A percentile compares a stretch with the other conserved stretches of the same genome.
Evolutionary conservation across 2,329 filamentous ascomycete species (phyloP).

Genomic region (Pseudovirgaria hyperparasitica): DNA sequence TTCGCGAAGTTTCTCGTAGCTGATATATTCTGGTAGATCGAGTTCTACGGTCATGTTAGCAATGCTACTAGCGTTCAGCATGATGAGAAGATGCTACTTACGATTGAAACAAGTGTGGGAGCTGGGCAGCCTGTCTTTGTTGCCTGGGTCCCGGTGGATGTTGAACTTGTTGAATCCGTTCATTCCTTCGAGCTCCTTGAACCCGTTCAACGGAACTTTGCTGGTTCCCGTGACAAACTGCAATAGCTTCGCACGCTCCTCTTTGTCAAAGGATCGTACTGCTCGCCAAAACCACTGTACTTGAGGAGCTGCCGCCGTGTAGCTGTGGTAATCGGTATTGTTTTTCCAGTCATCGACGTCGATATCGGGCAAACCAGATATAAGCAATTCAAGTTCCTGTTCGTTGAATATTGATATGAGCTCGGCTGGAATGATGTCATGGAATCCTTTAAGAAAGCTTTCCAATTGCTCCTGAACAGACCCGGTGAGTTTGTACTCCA

Average conservation of each 20-base stretch:
- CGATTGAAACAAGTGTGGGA: conserved; percentile 99
- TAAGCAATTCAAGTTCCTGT: conserved; percentile 90
- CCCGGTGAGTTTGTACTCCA: conserved; percentile 82
- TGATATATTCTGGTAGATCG: conserved; percentile 95
- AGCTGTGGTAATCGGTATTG: conserved; percentile 98
- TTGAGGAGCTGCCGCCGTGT: conserved; percentile 83
- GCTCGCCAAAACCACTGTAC: conserved; percentile 99
- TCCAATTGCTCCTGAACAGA: conserved; percentile 93
- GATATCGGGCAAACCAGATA: conserved; percentile 93
- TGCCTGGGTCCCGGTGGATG: conserved; percentile 94
- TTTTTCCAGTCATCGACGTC: conserved; percentile 99
- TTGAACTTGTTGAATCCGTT: conserved; percentile 97
- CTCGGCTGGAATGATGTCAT: conserved; percentile 92
- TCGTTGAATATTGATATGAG: conserved; percentile 97
- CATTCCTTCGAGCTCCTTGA: conserved; percentile 99
- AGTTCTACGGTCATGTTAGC: conserved; percentile 55
- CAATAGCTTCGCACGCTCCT: conserved; percentile 90
- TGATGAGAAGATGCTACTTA: conserved; percentile 41
- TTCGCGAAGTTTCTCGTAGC: conserved; percentile 77
- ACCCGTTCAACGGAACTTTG: conserved; percentile 95
- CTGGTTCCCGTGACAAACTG: conserved; percentile 98
- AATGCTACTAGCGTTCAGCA: not conserved
- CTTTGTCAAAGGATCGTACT: conserved; percentile 93
- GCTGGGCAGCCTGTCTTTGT: conserved; percentile 87
- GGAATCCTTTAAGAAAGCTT: conserved; percentile 87